Evolutionary conservation across 2,329 filamentous ascomycete species (phyloP).

Genomic region (Hortaea sp.): DNA sequence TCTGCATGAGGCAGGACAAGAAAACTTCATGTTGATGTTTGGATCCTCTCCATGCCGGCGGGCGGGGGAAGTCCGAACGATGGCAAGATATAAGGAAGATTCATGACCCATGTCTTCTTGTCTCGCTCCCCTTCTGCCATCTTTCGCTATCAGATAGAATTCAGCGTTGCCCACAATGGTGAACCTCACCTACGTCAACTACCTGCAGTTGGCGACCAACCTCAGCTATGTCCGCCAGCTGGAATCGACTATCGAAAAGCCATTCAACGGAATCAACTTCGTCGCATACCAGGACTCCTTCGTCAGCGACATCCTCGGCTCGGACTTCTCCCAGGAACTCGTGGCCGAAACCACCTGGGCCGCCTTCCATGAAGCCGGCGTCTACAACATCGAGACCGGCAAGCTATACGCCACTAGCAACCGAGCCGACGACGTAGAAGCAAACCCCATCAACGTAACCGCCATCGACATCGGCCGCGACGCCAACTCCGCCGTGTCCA

Average conservation of each 20-base stretch:
- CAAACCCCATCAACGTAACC: slow-evolving; percentile 27
- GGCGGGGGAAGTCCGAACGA: too few relatives aligned
- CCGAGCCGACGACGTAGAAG: slow-evolving; percentile 19
- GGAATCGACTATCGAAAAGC: slow-evolving; percentile 17
- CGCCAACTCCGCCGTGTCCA: slow-evolving; percentile 7
- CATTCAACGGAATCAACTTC: slow-evolving; percentile 20
- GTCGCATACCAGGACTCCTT: slow-evolving; percentile 22
- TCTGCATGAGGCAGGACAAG: too few relatives aligned
- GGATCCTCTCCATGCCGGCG: too few relatives aligned
- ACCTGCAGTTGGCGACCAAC: slow-evolving; percentile 22
- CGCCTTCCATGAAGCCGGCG: slow-evolving; percentile 31
- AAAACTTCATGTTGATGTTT: too few relatives aligned
- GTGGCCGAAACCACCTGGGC: slow-evolving; percentile 16
- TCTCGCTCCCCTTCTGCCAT: too few relatives aligned
- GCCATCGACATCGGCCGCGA: slow-evolving; percentile 20
- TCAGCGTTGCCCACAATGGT: slow-evolving; percentile 12
- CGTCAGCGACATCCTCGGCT: slow-evolving; percentile 19
- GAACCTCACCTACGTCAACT: slow-evolving; percentile 24
- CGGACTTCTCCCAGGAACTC: slow-evolving; percentile 19
- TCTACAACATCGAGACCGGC: slow-evolving; percentile 26
- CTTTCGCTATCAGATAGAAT: too few relatives aligned
- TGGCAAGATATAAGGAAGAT: too few relatives aligned
- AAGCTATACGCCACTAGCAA: slow-evolving; percentile 35
- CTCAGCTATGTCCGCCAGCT: slow-evolving; percentile 22
- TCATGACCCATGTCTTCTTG: too few relatives aligned